A percentile compares a stretch with the other conserved stretches of the same genome.
Evolutionary conservation across 164 flowering plant species (phyloP).

Genomic region (Tetracentron sinense): DNA sequence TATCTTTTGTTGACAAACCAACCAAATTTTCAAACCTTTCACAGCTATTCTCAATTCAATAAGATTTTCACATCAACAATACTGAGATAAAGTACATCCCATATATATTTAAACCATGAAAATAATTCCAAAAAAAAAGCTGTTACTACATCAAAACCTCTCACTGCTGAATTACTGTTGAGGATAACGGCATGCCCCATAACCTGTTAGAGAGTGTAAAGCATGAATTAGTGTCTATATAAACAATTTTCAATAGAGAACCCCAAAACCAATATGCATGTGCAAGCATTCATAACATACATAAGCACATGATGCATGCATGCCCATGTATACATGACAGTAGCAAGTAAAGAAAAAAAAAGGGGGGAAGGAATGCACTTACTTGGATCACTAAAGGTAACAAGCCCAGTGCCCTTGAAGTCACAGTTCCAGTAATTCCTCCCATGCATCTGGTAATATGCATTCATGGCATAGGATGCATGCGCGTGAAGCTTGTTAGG

Average conservation of each 20-base stretch:
- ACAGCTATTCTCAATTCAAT: no score
- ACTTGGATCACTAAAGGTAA: constrained; percentile 71
- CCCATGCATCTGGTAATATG: constrained; percentile 70
- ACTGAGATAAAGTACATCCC: no score
- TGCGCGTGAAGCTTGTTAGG: constrained; percentile 59
- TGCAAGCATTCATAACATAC: no score
- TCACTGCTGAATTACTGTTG: constrained; percentile 33
- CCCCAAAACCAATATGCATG: no score
- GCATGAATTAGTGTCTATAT: background rate
- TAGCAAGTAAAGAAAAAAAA: background rate
- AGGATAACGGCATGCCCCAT: constrained; percentile 53
- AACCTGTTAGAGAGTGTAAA: constrained; percentile 33
- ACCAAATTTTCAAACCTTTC: background rate
- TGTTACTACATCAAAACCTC: no score
- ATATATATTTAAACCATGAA: no score
- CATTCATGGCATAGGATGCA: constrained; percentile 73
- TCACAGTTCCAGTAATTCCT: constrained; percentile 73
- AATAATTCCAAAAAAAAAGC: no score
- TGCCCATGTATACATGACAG: background rate
- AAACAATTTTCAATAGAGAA: background rate
- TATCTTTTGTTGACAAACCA: constrained; percentile 12
- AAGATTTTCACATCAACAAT: no score
- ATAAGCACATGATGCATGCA: background rate
- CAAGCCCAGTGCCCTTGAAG: constrained; percentile 64
- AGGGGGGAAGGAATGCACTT: constrained; percentile 13